Percentiles rank a stretch among this genome's conserved stretches.
Conservation (phyloP, 805 yeast genomes). For the Wickerhamiella spandovensis region DNA sequence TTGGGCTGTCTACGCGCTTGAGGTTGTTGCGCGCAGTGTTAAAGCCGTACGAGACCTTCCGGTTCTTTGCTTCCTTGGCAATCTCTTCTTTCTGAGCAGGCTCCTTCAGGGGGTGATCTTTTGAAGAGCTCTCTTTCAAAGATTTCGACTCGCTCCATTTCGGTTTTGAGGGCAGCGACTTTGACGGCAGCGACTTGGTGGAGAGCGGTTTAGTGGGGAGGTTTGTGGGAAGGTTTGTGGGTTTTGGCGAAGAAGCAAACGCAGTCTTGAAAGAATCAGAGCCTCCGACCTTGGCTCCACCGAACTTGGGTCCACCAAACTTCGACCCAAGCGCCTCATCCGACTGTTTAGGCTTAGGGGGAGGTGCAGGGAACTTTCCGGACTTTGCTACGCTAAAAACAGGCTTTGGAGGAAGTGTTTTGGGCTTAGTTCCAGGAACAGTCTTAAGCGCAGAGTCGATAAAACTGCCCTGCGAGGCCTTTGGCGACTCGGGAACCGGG, state of each 20-base stretch:
- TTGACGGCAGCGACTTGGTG: no score
- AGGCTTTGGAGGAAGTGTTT: background rate
- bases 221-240: no score
- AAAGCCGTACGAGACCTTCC: background rate
- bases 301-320: no score
- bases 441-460: background rate
- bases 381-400: background rate
- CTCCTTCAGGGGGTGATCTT: no score
- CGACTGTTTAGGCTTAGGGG: background rate
- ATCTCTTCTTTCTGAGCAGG: background rate
- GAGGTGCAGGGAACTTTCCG: background rate
- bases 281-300: no score
- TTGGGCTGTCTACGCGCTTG: background rate
- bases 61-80: background rate
- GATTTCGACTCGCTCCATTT: no score
- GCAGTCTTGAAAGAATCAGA: no score
- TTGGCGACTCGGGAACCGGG: background rate
- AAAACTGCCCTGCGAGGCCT: background rate
- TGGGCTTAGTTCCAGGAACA: background rate
- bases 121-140: no score
- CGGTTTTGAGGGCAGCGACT: no score
- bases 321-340: no score
- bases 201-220: no score
- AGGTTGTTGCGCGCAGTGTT: background rate
- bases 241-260: no score